phyloP scores from a whole-genome alignment of 371 early-diverging fungal genomes.

The Mucor racemosus region DNA sequence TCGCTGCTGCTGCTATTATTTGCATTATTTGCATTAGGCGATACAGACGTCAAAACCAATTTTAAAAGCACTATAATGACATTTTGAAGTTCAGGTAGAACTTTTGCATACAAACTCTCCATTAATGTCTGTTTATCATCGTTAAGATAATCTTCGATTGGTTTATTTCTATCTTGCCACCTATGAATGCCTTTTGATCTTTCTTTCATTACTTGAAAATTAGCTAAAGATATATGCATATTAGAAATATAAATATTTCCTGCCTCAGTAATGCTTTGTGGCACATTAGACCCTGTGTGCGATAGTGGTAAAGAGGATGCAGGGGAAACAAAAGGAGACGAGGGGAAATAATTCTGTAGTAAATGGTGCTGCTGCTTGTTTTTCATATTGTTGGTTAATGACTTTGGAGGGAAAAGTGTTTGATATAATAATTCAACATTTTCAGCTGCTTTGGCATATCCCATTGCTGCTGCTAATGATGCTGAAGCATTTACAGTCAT shows the following conservation, averaged over 20 bases:
- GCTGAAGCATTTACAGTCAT: conserved; percentile 5
- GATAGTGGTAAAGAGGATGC: conserved; percentile 4
- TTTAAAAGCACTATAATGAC: conserved; percentile 53
- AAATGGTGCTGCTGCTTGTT: conserved; percentile 4
- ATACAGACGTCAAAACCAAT: conserved; percentile 42
- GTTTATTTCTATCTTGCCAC: conserved; percentile 24
- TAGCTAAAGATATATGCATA: conserved; percentile 64
- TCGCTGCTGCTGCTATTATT: not conserved
- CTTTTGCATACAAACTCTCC: conserved; percentile 26
- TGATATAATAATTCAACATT: conserved; percentile 11
- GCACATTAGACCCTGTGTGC: conserved; percentile 38
- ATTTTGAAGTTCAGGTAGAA: conserved; percentile 50
- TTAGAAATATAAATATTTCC: conserved; percentile 59
- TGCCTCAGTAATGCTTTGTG: conserved; percentile 64
- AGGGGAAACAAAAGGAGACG: conserved; percentile 1
- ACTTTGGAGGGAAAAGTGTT: conserved; percentile 14
- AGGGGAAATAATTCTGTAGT: conserved; percentile 5
- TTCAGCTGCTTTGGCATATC: not conserved
- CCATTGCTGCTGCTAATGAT: conserved; percentile 21
- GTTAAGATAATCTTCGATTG: not conserved
- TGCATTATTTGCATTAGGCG: not conserved
- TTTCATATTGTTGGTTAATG: not conserved
- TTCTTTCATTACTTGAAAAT: conserved; percentile 61
- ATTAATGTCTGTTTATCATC: not conserved
- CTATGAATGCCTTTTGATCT: conserved; percentile 49